Conservation (phyloP, 2,329 filamentous ascomycete species). For the Colletotrichum spinosum region DNA sequence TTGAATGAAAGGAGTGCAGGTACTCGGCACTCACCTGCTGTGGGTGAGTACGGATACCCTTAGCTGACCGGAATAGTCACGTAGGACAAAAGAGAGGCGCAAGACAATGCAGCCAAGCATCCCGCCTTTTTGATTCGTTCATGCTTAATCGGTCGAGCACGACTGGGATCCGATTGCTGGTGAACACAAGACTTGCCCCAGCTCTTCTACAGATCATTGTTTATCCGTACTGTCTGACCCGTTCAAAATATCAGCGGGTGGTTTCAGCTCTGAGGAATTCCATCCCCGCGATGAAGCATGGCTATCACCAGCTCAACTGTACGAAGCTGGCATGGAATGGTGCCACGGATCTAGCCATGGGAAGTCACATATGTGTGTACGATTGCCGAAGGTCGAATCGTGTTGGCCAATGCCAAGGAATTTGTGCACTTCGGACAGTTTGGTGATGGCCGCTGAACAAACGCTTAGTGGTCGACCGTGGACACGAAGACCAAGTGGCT, state of each 20-base stretch:
- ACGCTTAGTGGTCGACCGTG: neutral
- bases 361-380: conserved; percentile 44
- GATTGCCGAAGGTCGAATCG: conserved; percentile 42
- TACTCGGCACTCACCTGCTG: too few species aligned
- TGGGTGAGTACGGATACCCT: neutral
- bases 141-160: conserved; percentile 23
- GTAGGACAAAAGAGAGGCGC: conserved; percentile 30
- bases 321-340: conserved; percentile 17
- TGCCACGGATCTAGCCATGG: conserved; percentile 46
- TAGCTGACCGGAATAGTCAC: conserved; percentile 35
- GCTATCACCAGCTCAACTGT: neutral
- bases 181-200: too few species aligned
- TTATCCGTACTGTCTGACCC: conserved; percentile 11
- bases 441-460: conserved; percentile 9
- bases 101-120: conserved; percentile 39
- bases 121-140: neutral
- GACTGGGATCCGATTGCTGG: conserved; percentile 1
- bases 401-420: conserved; percentile 23
- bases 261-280: conserved; percentile 22
- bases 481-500: neutral
- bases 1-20: too few species aligned
- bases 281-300: conserved; percentile 1
- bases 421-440: conserved; percentile 27
- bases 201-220: too few species aligned
- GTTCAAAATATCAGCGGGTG: conserved; percentile 2